Conservation (phyloP, 495 filamentous ascomycete genomes). For the Xylaria nigripes region DNA sequence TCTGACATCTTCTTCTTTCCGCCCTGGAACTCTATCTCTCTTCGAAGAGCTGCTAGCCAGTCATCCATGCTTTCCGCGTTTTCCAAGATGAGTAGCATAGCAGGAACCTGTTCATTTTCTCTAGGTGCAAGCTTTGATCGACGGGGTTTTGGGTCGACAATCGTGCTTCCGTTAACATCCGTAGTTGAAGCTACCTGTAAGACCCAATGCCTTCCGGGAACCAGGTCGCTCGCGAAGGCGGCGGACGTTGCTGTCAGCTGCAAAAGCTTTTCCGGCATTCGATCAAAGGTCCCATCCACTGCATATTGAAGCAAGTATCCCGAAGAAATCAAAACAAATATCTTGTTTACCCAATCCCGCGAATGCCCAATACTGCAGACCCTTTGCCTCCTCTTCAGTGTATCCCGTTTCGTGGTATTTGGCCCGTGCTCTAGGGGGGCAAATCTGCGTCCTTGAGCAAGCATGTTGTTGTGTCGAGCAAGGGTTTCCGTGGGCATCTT, state of each 20-base stretch:
- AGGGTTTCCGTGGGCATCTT: constrained; percentile 50
- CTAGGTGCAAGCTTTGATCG: constrained; percentile 65
- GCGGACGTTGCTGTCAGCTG: constrained; percentile 77
- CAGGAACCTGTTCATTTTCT: constrained; percentile 54
- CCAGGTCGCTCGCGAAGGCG: constrained; percentile 87
- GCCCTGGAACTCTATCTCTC: constrained; percentile 60
- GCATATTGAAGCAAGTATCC: constrained; percentile 85
- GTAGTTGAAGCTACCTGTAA: constrained; percentile 75
- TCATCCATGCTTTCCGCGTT: constrained; percentile 76
- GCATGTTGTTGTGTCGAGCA: constrained; percentile 48
- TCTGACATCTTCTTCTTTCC: constrained; percentile 59
- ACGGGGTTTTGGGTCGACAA: constrained; percentile 51
- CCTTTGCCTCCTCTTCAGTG: constrained; percentile 37
- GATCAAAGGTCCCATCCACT: constrained; percentile 68
- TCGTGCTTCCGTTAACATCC: constrained; percentile 51
- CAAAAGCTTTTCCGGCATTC: constrained; percentile 80
- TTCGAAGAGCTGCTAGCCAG: constrained; percentile 64
- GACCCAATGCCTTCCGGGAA: constrained; percentile 89
- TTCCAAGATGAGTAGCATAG: constrained; percentile 72
- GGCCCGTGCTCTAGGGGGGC: constrained; percentile 14
- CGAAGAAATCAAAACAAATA: constrained; percentile 71
- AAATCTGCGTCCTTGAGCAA: constrained; percentile 20
- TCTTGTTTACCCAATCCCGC: constrained; percentile 68
- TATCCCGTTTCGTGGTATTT: constrained; percentile 19
- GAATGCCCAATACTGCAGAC: constrained; percentile 49